phyloP scores from a whole-genome alignment of 352 stramenopile species.

The Globisporangium paddicum region DNA sequence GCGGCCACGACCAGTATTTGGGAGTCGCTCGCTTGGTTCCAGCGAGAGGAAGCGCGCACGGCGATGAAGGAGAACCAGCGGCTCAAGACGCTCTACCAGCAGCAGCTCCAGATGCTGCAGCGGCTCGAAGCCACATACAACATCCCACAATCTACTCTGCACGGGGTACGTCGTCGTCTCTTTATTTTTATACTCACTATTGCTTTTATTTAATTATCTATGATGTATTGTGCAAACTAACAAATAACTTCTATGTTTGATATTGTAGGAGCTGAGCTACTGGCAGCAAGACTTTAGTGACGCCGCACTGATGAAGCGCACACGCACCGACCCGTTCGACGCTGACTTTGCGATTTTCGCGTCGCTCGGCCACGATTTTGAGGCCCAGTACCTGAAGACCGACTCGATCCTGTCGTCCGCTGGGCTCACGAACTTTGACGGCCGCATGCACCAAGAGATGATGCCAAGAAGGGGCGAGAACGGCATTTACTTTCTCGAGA shows the following conservation, averaged over 20 bases:
- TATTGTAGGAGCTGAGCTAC: background rate
- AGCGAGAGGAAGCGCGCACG: background rate
- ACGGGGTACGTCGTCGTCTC: background rate
- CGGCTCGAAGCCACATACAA: background rate
- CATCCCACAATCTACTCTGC: background rate
- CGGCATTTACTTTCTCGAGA: slow-evolving; percentile 17
- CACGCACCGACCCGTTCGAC: slow-evolving; percentile 3
- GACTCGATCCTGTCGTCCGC: slow-evolving; percentile 18
- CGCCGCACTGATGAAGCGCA: background rate
- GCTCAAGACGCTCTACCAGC: background rate
- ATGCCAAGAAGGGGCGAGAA: background rate
- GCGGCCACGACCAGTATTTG: background rate
- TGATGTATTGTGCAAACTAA: background rate
- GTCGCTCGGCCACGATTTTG: slow-evolving; percentile 9
- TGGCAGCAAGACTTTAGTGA: background rate
- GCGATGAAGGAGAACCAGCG: slow-evolving; percentile 2
- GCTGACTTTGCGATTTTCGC: slow-evolving; percentile 19
- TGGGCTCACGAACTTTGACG: slow-evolving; percentile 23
- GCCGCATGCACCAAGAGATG: background rate
- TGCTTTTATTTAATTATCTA: no score
- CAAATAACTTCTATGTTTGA: background rate
- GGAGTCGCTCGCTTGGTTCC: background rate
- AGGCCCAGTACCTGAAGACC: slow-evolving; percentile 21
- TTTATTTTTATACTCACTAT: background rate
- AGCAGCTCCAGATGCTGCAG: background rate